A percentile compares a stretch with the other conserved stretches of the same genome.
Conservation (phyloP, 2,329 filamentous ascomycete species). For the Ceratocystiopsis brevicomis region DNA sequence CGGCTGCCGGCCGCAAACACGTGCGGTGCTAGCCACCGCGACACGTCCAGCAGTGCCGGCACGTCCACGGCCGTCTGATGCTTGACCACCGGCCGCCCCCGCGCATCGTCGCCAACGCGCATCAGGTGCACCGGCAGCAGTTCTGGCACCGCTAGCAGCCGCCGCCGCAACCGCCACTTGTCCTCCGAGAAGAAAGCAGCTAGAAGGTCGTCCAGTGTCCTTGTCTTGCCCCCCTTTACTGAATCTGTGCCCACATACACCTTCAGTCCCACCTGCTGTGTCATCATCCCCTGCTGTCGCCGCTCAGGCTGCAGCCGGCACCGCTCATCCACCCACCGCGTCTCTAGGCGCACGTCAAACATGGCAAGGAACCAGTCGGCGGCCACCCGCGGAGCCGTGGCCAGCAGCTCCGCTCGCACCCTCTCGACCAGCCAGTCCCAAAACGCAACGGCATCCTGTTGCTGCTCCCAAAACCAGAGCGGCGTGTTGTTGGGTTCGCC, state of each 20-base stretch:
- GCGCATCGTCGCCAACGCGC: background rate
- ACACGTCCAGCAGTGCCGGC: slow-evolving; percentile 7
- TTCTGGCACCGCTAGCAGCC: slow-evolving; percentile 7
- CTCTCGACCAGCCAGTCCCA: slow-evolving; percentile 3
- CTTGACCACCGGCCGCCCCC: background rate
- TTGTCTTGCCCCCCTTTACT: background rate
- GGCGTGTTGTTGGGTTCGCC: no score
- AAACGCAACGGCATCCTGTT: slow-evolving; percentile 5
- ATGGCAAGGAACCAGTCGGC: slow-evolving; percentile 2
- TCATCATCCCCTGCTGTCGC: background rate
- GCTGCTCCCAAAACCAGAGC: background rate
- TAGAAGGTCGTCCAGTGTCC: background rate
- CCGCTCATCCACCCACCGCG: background rate
- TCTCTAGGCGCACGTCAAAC: slow-evolving; percentile 1
- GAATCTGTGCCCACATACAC: background rate
- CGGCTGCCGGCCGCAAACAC: slow-evolving; percentile 1
- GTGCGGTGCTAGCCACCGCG: slow-evolving; percentile 7
- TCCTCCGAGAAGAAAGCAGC: background rate
- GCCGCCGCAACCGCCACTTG: background rate
- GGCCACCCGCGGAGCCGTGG: background rate
- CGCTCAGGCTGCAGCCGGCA: slow-evolving; percentile 4
- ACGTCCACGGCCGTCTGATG: background rate
- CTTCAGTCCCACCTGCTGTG: no score
- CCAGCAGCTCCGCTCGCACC: slow-evolving; percentile 1
- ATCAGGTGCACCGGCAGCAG: slow-evolving; percentile 4